A percentile compares a stretch with the other conserved stretches of the same genome.
Conservation (phyloP, 2,329 filamentous ascomycete genomes). For the Rutstroemia sydowiana region DNA sequence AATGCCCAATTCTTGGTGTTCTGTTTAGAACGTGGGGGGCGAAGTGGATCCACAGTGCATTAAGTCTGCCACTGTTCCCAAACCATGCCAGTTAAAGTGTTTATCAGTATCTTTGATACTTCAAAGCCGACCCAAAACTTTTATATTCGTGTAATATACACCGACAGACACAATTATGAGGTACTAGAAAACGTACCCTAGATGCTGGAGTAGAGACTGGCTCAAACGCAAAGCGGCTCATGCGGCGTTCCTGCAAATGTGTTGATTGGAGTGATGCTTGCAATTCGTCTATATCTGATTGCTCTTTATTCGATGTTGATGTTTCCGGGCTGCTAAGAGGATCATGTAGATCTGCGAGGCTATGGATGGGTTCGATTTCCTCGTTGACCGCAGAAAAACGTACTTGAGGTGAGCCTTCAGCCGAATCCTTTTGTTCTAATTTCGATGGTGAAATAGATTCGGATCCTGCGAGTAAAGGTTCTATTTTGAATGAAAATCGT, state of each 20-base stretch:
- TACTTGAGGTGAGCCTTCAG: conserved; percentile 43
- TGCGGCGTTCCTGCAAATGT: conserved; percentile 71
- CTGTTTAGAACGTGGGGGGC: no score
- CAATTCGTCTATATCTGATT: conserved; percentile 35
- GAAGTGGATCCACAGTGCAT: no score
- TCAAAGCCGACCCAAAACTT: neutral
- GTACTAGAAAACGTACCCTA: conserved; percentile 65
- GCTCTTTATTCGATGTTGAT: conserved; percentile 14
- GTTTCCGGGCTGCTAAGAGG: conserved; percentile 20
- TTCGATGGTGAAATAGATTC: conserved; percentile 3
- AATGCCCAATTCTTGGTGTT: no score
- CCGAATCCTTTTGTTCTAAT: conserved; percentile 13
- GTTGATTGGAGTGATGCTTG: conserved; percentile 65
- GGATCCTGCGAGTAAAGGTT: neutral
- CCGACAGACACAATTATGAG: neutral
- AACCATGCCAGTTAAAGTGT: no score
- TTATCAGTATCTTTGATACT: no score
- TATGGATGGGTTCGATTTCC: conserved; percentile 52
- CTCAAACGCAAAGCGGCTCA: conserved; percentile 85
- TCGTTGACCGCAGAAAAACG: conserved; percentile 66
- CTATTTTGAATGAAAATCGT: neutral
- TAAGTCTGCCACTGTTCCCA: no score
- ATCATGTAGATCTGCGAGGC: conserved; percentile 24
- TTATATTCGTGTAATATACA: neutral
- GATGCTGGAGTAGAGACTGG: conserved; percentile 82